Evolutionary conservation across 1,284 basidiomycete species (phyloP), one percentile per base, ranked within the genome.

Genomic region (Irpex sp.): DNA sequence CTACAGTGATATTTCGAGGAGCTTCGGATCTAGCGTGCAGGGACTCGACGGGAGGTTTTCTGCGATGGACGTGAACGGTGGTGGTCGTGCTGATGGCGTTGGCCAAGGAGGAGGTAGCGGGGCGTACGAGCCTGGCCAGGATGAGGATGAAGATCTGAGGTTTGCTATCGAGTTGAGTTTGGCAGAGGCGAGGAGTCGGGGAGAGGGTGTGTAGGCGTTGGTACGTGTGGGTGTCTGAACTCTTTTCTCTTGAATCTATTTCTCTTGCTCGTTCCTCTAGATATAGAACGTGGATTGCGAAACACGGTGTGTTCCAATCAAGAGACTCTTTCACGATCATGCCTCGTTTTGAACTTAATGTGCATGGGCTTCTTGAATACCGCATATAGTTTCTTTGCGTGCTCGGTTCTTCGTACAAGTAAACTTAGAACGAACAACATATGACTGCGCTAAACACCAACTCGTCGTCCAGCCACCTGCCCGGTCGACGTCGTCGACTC

Each of bases 81-180:
- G 40, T 8, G 38, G 1, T 47, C 3, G 40, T 47, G 40, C 13
- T 5, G 40, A 47, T 34, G 40, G 40, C 9, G 11, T 31, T 31
- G 31, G 31, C 31, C 31, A 31, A 47, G 9, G 40, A 47, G 7
- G 19, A n/a, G 31, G 36, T 34, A 34, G 31, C 6, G 31, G 31
- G 31, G 31, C 31, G 0, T 34, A 34, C 31, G 31, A 34, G 31
- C 31, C 44, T 38, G 31, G 34, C 37, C 15, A 48, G 15, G 60
- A 59, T 17, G 59, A 63, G 31, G 70, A 71, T 6, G 72, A 72
- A 38, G 74, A 75, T 48, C 48, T 76, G 56, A 67, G 70, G 17
- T 74, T 70, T 57, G 74, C 73, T 7, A 73, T 76, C 58, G 73
- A 76, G 65, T 62, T 76, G 55, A 76, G 74, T 61, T 66, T 76